Conservation (phyloP, 176 grass and related monocot genomes). For the Carex myosuroides region DNA sequence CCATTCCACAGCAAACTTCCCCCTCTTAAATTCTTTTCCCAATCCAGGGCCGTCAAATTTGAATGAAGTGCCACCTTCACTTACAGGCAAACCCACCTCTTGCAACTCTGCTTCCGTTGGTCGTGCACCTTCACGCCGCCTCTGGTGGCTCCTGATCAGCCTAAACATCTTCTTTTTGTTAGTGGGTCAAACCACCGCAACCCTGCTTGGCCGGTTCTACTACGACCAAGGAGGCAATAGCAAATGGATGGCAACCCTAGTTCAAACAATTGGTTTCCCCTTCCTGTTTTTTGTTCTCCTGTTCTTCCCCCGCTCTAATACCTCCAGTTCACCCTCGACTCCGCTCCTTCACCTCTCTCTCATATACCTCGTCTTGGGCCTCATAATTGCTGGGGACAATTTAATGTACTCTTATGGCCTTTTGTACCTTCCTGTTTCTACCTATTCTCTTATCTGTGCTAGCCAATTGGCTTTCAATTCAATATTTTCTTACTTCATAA, state of each 20-base stretch:
- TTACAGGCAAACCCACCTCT: background rate
- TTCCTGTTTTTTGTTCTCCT: constrained; percentile 45
- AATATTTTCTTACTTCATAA: constrained; percentile 75
- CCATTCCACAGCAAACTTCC: constrained; percentile 13
- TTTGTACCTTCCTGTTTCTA: constrained; percentile 79
- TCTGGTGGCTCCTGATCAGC: constrained; percentile 53
- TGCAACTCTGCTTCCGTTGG: constrained; percentile 7
- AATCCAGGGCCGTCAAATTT: constrained; percentile 43
- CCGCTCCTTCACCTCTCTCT: constrained; percentile 34
- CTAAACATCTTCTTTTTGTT: constrained; percentile 72
- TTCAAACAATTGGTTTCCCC: constrained; percentile 66
- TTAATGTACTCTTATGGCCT: constrained; percentile 96
- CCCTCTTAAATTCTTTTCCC: constrained; percentile 8
- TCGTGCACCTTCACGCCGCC: constrained; percentile 18
- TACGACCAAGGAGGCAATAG: constrained; percentile 90
- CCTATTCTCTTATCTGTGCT: constrained; percentile 86
- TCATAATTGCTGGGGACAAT: constrained; percentile 72
- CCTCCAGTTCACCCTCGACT: constrained; percentile 16
- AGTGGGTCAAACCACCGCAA: constrained; percentile 50
- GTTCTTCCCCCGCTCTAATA: constrained; percentile 38
- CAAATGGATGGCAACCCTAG: constrained; percentile 79
- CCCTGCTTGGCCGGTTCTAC: constrained; percentile 83
- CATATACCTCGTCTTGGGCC: constrained; percentile 63
- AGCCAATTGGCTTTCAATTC: constrained; percentile 91
- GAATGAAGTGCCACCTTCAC: constrained; percentile 25